Base-by-base conservation (phyloP, 176 grass and related monocot species). In the Cenchrus americanus region DNA sequence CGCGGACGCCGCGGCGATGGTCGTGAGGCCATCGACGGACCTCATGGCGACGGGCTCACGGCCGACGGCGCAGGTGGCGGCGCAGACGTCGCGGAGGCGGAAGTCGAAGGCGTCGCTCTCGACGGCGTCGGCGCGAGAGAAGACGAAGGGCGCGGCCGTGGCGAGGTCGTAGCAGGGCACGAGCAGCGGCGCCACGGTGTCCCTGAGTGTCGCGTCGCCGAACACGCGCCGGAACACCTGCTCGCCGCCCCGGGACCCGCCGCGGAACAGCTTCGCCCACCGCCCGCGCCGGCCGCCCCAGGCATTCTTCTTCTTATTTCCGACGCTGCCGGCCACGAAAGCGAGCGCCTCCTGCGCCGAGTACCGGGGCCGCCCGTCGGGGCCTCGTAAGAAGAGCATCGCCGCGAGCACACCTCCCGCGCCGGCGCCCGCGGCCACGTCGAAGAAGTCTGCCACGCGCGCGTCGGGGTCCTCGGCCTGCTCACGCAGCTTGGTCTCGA, bases 91-190 rank as follows among this genome's bases (percentile, higher is more conserved):
- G 63, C 89, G 63, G 54, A 96, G 89, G 77, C 75, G 73, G 80
- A 93, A 96, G 85, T 96, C 89, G 78, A 87, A 96, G 72, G 67
- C 58, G 52, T 94, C 92, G 59, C 65, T 86, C 92, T 97, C 92
- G 73, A 97, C 80, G 40, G 94, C 92, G 85, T 97, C 94, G 23
- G 92, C 86, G 18, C 94, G 90, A 26, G 94, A 97, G 90, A 97
- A 97, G 72, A 97, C 55, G 88, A 97, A 92, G 0, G 94, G 89
- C 51, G 88, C 90, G 8, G 85, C 85, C 6, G 90, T 94, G 66
- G 84, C 76, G 76, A 92, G 81, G 79, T 97, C 94, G 81, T 92
- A 97, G 80, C 94, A 94, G 11, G 94, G 84, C 34, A 97, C 85
- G 9, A 97, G 94, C 40, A 97, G 76, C 60, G 92, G 89, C 57